Evolutionary conservation across 2,329 filamentous ascomycete species (phyloP).

Genomic region (Dendryphion nanum): DNA sequence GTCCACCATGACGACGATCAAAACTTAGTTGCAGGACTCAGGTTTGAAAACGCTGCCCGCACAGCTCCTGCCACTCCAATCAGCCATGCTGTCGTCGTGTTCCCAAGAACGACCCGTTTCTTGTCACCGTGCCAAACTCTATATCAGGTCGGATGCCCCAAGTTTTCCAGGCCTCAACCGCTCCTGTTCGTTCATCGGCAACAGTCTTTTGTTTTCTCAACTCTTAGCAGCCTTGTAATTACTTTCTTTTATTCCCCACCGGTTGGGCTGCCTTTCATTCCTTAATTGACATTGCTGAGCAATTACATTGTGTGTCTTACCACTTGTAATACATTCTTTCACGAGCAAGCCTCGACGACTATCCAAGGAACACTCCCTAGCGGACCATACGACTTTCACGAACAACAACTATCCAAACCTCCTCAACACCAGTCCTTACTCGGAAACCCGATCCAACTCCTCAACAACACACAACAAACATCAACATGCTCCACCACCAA

Average conservation of each 20-base stretch:
- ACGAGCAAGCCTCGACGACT: slow-evolving; percentile 37
- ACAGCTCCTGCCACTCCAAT: slow-evolving; percentile 41
- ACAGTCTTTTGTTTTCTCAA: slow-evolving; percentile 37
- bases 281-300: slow-evolving; percentile 47
- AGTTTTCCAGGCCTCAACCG: slow-evolving; percentile 37
- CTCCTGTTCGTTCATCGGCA: slow-evolving; percentile 39
- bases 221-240: slow-evolving; percentile 42
- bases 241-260: slow-evolving; percentile 53
- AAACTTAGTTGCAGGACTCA: slow-evolving; percentile 35
- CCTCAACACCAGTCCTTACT: slow-evolving; percentile 9
- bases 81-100: slow-evolving; percentile 29
- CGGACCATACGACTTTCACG: slow-evolving; percentile 21
- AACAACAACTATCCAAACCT: slow-evolving; percentile 10
- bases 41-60: slow-evolving; percentile 45
- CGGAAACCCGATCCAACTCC: slow-evolving; percentile 40
- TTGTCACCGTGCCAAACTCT: slow-evolving; percentile 27
- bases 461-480: slow-evolving; percentile 4
- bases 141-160: slow-evolving; percentile 37
- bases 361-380: slow-evolving; percentile 44
- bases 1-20: slow-evolving; percentile 35
- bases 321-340: slow-evolving; percentile 24
- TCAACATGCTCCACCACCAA: slow-evolving; percentile 38
- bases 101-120: slow-evolving; percentile 28
- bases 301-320: slow-evolving; percentile 28
- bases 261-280: slow-evolving; percentile 56